Evolutionary conservation across 2,329 filamentous ascomycete genomes (phyloP).

Genomic region (Aspergillus quadrilineatus): DNA sequence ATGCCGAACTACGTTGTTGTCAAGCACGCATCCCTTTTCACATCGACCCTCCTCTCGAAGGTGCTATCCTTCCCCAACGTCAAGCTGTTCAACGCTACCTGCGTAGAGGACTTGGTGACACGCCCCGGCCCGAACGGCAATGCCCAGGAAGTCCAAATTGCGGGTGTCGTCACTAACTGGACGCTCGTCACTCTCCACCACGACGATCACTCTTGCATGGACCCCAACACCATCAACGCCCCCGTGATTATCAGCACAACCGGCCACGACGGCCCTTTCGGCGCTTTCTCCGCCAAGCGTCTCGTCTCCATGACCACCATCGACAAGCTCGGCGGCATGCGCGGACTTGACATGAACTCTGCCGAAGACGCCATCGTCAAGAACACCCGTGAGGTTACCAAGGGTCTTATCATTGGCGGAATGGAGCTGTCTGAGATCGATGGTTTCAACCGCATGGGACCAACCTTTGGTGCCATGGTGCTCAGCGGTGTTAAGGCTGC

Average conservation of each 20-base stretch:
- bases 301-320: slow-evolving; percentile 84
- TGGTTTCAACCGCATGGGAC: slow-evolving; percentile 87
- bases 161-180: slow-evolving; percentile 95
- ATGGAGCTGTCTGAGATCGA: slow-evolving; percentile 94
- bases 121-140: slow-evolving; percentile 57
- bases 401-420: slow-evolving; percentile 85
- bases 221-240: slow-evolving; percentile 94
- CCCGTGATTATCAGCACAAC: slow-evolving; percentile 86
- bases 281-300: slow-evolving; percentile 86
- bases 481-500: slow-evolving; percentile 86
- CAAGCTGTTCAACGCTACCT: slow-evolving; percentile 94
- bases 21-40: slow-evolving; percentile 92
- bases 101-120: slow-evolving; percentile 90
- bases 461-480: slow-evolving; percentile 87
- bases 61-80: slow-evolving; percentile 84
- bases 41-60: slow-evolving; percentile 78
- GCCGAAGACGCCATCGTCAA: slow-evolving; percentile 95
- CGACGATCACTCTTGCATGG: slow-evolving; percentile 92
- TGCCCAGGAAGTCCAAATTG: slow-evolving; percentile 63
- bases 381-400: slow-evolving; percentile 81
- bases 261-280: slow-evolving; percentile 87
- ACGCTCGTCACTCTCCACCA: slow-evolving; percentile 85
- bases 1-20: slow-evolving; percentile 87
- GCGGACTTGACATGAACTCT: slow-evolving; percentile 85
- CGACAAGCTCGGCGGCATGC: slow-evolving; percentile 85